Percentiles rank a stretch among this genome's conserved stretches.
Evolutionary conservation across 352 stramenopile genomes (phyloP).

Genomic region (Hyaloperonospora brassicae): DNA sequence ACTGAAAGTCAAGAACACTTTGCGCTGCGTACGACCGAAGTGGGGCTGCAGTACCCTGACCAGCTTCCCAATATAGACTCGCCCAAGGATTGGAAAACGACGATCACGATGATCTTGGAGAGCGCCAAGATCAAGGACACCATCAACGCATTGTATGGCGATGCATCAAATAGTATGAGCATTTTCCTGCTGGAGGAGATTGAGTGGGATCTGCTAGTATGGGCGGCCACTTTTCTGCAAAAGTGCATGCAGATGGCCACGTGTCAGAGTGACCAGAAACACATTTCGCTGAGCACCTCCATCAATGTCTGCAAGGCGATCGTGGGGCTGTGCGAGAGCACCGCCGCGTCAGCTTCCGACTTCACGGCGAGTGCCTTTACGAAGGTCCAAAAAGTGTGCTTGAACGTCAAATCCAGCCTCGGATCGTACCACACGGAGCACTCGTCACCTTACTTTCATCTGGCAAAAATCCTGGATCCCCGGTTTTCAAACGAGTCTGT

Average conservation of each 20-base stretch:
- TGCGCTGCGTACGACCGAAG: conserved; percentile 53
- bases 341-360: conserved; percentile 46
- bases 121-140: conserved; percentile 68
- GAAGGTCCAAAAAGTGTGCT: conserved; percentile 67
- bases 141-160: conserved; percentile 61
- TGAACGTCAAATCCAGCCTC: conserved; percentile 66
- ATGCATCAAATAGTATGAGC: conserved; percentile 60
- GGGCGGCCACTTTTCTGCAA: conserved; percentile 62
- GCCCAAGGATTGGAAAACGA: conserved; percentile 61
- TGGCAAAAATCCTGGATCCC: conserved; percentile 71
- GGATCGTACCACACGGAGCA: conserved; percentile 65
- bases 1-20: conserved; percentile 73
- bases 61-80: conserved; percentile 62
- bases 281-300: conserved; percentile 74
- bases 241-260: conserved; percentile 77
- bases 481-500: conserved; percentile 75
- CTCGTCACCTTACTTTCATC: conserved; percentile 57
- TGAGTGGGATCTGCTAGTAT: conserved; percentile 70
- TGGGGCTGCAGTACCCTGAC: conserved; percentile 54
- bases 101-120: conserved; percentile 68
- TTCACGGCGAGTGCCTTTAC: conserved; percentile 41
- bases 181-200: conserved; percentile 71
- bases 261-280: conserved; percentile 68
- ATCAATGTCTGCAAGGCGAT: conserved; percentile 78
- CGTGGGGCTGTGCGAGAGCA: conserved; percentile 65